phyloP scores from a whole-genome alignment of 345 rosid genomes.

The Viola odorata region DNA sequence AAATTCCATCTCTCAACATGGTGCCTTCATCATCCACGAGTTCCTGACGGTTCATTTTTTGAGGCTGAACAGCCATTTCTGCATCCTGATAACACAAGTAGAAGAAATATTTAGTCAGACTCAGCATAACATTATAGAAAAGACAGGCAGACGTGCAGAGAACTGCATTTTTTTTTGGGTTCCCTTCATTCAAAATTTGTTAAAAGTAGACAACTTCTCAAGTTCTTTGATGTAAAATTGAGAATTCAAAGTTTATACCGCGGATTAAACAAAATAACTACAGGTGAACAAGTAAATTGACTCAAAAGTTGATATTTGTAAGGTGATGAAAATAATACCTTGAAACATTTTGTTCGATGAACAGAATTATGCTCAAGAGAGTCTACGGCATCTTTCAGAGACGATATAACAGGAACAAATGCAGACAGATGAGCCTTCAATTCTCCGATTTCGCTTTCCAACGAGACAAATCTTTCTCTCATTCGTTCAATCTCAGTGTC shows the following conservation, averaged over 20 bases:
- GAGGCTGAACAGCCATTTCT: conserved; percentile 20
- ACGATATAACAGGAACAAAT: conserved; percentile 21
- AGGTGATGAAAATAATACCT: too few species aligned
- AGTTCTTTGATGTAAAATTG: too few species aligned
- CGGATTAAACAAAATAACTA: too few species aligned
- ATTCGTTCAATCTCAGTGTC: conserved; percentile 18
- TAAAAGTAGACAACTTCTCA: too few species aligned
- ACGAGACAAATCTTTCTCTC: conserved; percentile 16
- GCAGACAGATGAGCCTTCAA: conserved; percentile 27
- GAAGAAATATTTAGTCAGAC: too few species aligned
- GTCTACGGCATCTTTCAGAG: conserved; percentile 18
- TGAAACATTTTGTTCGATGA: conserved; percentile 20
- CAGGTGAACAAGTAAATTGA: neutral
- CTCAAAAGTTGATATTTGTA: conserved; percentile 2
- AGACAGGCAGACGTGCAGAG: too few species aligned
- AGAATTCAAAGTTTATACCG: too few species aligned
- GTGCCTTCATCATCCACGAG: conserved; percentile 20
- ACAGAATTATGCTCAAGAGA: conserved; percentile 28
- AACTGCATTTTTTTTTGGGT: too few species aligned
- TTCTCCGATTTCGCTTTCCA: conserved; percentile 24
- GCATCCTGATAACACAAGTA: conserved; percentile 17
- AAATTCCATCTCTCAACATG: conserved; percentile 35
- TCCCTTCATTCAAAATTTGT: too few species aligned
- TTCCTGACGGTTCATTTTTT: conserved; percentile 25
- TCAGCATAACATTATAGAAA: too few species aligned